These are phyloP conservation scores for Solanum commersonii DNA, from an alignment of 257 asterid genomes.

Conservation along the genomic window DNA sequence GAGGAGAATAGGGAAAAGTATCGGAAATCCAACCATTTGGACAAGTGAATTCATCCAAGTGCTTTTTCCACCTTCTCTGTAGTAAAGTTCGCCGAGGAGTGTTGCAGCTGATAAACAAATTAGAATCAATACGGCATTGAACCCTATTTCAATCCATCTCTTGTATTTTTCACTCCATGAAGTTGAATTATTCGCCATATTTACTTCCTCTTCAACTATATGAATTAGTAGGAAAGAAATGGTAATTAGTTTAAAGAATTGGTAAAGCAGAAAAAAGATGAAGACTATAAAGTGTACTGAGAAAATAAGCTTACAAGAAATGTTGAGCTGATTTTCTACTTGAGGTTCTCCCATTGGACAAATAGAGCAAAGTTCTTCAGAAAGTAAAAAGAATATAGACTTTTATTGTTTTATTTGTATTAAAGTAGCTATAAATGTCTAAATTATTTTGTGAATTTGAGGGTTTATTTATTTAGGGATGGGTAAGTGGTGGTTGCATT, in stretches of 20 bases:
- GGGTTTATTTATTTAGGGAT: background rate
- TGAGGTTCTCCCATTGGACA: background rate
- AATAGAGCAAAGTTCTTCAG: background rate
- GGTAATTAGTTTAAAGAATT: background rate
- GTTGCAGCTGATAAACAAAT: constrained; percentile 22
- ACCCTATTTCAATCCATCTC: constrained; percentile 16
- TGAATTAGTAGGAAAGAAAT: background rate
- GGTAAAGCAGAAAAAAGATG: background rate
- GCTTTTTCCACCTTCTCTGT: constrained; percentile 27
- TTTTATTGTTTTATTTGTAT: background rate
- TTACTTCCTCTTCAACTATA: background rate
- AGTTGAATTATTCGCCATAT: background rate
- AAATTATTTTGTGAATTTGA: background rate
- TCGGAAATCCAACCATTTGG: constrained; percentile 28
- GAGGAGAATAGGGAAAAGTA: constrained; percentile 12
- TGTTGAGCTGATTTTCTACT: background rate
- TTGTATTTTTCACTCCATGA: background rate
- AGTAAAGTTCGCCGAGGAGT: constrained; percentile 29
- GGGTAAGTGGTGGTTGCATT: background rate
- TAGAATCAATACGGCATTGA: constrained; percentile 16
- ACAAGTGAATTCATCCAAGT: constrained; percentile 20
- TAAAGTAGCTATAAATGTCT: background rate
- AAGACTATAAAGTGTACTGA: too few relatives aligned
- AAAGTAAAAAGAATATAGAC: background rate
- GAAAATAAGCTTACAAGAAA: background rate